Evolutionary conservation across 2,329 filamentous ascomycete species (phyloP).

Genomic region (Alternaria ethzedia): DNA sequence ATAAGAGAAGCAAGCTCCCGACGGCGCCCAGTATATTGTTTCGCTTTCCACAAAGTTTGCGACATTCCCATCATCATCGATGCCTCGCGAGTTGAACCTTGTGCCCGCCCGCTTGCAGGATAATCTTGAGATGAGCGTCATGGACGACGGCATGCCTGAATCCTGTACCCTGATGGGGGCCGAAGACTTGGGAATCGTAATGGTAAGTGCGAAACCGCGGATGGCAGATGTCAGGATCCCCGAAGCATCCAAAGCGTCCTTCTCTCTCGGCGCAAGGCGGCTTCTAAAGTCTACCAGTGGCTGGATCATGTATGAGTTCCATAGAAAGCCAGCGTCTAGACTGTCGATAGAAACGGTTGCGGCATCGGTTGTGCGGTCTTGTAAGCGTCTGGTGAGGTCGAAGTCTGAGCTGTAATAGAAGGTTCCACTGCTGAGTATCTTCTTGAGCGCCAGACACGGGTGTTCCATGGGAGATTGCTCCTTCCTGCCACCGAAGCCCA

Average conservation of each 20-base stretch:
- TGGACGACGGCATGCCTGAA: conserved; percentile 77
- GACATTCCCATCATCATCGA: conserved; percentile 96
- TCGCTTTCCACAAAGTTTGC: conserved; percentile 99
- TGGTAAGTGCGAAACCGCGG: conserved; percentile 86
- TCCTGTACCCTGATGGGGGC: conserved; percentile 71
- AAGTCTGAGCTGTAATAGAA: conserved; percentile 99
- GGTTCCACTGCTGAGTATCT: conserved; percentile 87
- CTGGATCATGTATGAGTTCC: conserved; percentile 99
- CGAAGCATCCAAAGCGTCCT: conserved; percentile 80
- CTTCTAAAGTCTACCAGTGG: conserved; percentile 89
- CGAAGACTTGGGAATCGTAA: conserved; percentile 79
- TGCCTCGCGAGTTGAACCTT: conserved; percentile 94
- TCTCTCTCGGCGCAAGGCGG: conserved; percentile 76
- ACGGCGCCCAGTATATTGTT: conserved; percentile 85
- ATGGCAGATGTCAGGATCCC: conserved; percentile 92
- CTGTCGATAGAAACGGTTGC: conserved; percentile 88
- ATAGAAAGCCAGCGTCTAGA: conserved; percentile 89
- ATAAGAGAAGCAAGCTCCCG: conserved; percentile 84
- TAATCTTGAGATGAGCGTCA: conserved; percentile 89
- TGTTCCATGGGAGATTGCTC: conserved; percentile 79
- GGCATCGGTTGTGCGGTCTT: conserved; percentile 82
- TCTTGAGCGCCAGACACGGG: conserved; percentile 88
- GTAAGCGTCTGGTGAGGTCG: conserved; percentile 89
- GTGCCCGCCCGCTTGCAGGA: conserved; percentile 92
- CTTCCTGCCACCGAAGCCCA: conserved; percentile 61